These are phyloP conservation scores for Cyclotella baltica DNA, from an alignment of 108 stramenopile species.

Conservation along the genomic window DNA sequence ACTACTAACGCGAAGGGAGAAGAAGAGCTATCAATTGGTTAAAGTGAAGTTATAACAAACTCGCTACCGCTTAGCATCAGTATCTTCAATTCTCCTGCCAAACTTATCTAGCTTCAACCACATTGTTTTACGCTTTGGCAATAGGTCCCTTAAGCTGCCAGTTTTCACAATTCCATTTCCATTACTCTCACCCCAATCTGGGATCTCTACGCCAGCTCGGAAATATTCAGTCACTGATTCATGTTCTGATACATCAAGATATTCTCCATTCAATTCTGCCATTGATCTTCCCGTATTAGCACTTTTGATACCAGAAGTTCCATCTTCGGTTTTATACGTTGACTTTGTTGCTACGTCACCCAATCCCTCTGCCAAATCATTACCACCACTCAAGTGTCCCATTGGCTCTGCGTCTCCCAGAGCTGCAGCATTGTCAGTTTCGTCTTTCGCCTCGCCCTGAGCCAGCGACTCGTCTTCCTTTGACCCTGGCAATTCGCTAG, in stretches of 20 bases:
- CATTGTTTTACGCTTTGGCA: conserved; percentile 2
- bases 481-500: background rate
- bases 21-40: no score
- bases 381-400: background rate
- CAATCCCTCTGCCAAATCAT: background rate
- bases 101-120: conserved; percentile 17
- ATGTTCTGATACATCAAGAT: conserved; percentile 5
- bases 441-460: background rate
- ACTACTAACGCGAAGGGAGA: no score
- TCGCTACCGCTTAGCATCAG: conserved; percentile 4
- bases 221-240: conserved; percentile 1
- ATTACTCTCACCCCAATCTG: background rate
- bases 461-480: background rate
- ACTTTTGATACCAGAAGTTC: no score
- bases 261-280: conserved; percentile 5
- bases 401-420: background rate
- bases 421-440: background rate
- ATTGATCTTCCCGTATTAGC: background rate
- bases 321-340: no score
- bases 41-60: no score
- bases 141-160: background rate
- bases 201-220: conserved; percentile 4
- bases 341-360: no score
- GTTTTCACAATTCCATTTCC: background rate
- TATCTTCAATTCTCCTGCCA: conserved; percentile 22